Base-by-base conservation (phyloP, 805 yeast species). In the Yamadazyma nakazawae region DNA sequence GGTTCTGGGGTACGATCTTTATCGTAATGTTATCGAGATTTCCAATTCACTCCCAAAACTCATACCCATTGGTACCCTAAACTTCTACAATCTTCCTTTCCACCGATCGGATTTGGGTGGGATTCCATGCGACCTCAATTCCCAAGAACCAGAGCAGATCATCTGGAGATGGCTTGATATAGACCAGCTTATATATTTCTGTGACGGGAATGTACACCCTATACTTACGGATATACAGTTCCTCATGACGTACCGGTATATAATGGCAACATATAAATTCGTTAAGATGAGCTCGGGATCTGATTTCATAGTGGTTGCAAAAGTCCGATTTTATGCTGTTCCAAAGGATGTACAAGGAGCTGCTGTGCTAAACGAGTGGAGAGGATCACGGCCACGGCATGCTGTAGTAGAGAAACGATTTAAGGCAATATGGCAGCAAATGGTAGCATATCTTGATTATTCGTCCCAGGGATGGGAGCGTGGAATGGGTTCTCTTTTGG, bases 91-190 rank as follows among this genome's bases (percentile, higher is more conserved):
- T 30, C 53, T 72, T 1, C 85, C 86, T 0, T 47, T 62, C 1
- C 52, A 66, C 2, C 63, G 68, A 0, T 62, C 68, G 12, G 66
- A 66, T 30, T 48, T 60, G 21, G 56, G 61, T 3, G 77, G 76
- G 0, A 30, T 46, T 66, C 11, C 28, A 36, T 28, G 47, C 38
- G 16, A 25, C 6, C 10, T 31, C 14, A 8, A 26, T 0, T 48
- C 46, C n/a, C 24, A 34, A n/a, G 8, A 30, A 34, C 10, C 24
- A 5, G 28, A 31, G 8, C 6, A 13, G 9, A 30, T 67, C 55
- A 72, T 69, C 1, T 82, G 87, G 86, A 54, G 41, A 42, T 81
- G 86, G 87, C 61, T 80, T 13, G 81, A 80, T 50, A 64, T 77
- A 9, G 78, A 78, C 14, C 66, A 55, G 49, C 58, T 70, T 4